Conservation (phyloP, 352 stramenopile species). For the Chrysophaeum taylorii region DNA sequence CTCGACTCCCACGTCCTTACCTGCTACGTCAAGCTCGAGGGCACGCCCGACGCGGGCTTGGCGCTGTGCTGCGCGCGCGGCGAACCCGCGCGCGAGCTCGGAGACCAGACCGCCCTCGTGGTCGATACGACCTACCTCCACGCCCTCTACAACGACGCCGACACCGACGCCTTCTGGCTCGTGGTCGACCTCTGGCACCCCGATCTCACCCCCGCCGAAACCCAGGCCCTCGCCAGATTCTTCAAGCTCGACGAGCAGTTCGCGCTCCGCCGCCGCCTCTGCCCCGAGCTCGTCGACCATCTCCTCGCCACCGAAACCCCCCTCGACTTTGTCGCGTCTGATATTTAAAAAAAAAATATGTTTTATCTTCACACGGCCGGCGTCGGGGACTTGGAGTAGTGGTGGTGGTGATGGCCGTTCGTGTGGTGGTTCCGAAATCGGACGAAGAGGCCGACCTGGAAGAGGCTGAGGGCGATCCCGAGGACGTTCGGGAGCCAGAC, state of each 20-base stretch:
- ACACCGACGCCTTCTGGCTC: not conserved
- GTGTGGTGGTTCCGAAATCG: not conserved
- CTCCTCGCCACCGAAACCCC: not conserved
- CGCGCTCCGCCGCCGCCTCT: not conserved
- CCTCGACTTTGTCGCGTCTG: not conserved
- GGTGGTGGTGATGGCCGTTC: too few relatives aligned
- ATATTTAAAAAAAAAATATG: too few relatives aligned
- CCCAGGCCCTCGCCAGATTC: not conserved
- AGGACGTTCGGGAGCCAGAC: not conserved
- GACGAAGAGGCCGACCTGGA: not conserved
- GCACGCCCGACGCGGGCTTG: not conserved
- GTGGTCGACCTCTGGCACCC: slow-evolving; percentile 11
- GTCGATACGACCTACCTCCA: not conserved
- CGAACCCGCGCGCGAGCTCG: too few relatives aligned
- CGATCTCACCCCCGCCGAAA: not conserved
- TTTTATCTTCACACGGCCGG: too few relatives aligned
- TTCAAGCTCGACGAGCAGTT: slow-evolving; percentile 12
- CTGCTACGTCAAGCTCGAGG: not conserved
- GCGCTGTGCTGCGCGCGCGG: not conserved
- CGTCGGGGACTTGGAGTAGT: too few relatives aligned
- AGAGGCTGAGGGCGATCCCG: not conserved
- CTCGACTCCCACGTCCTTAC: not conserved
- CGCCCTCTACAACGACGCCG: not conserved
- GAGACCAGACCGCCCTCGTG: not conserved
- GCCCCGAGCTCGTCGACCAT: not conserved